These are phyloP conservation scores for Mycena chlorophos DNA, from an alignment of 768 basidiomycete genomes.

Conservation along the genomic window DNA sequence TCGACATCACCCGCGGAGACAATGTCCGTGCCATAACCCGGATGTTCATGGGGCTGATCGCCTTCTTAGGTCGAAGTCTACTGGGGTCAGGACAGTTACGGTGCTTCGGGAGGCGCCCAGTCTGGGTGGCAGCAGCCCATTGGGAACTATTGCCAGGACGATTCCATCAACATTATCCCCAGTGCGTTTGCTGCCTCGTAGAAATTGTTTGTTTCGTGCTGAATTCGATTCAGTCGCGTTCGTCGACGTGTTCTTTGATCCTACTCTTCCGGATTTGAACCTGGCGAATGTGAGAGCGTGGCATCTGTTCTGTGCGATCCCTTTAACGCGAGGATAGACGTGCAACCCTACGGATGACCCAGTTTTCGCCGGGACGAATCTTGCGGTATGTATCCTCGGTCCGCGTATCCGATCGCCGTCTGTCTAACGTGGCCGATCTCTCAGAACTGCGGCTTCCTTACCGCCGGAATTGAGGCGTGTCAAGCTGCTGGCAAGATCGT, in stretches of 20 bases:
- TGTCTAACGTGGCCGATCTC: too few species aligned
- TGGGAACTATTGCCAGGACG: conserved; percentile 37
- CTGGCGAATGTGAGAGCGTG: conserved; percentile 16
- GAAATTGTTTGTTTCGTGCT: background rate
- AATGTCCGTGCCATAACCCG: conserved; percentile 9
- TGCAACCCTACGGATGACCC: conserved; percentile 48
- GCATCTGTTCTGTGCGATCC: background rate
- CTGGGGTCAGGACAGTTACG: conserved; percentile 59
- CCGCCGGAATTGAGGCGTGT: conserved; percentile 61
- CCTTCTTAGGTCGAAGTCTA: conserved; percentile 19
- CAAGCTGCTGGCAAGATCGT: conserved; percentile 61
- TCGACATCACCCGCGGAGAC: conserved; percentile 16
- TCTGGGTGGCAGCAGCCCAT: conserved; percentile 53
- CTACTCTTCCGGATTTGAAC: conserved; percentile 17
- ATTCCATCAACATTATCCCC: conserved; percentile 12
- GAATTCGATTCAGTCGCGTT: conserved; percentile 2
- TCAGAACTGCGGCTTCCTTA: conserved; percentile 65
- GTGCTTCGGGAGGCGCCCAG: conserved; percentile 48
- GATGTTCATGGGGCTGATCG: background rate
- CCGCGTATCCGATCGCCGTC: too few species aligned
- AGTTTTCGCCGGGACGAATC: conserved; percentile 57
- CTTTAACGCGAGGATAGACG: conserved; percentile 37
- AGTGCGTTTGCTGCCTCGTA: background rate
- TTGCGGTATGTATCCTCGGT: too few species aligned
- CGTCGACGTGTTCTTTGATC: conserved; percentile 14